These are phyloP conservation scores for Mariannaea sp. DNA, from an alignment of 2,329 filamentous ascomycete genomes.

Conservation along the genomic window DNA sequence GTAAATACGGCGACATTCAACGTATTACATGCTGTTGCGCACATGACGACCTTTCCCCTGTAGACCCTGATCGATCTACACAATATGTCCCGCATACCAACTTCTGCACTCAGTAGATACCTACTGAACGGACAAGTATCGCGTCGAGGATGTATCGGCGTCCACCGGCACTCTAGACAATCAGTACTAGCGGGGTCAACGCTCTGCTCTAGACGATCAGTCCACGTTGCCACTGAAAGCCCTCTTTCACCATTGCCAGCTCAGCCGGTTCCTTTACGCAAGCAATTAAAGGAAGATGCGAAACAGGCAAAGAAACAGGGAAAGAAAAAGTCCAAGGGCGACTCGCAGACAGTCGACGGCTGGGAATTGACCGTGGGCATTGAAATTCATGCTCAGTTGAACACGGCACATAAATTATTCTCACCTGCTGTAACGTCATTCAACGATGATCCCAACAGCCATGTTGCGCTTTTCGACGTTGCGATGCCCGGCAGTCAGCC, in stretches of 20 bases:
- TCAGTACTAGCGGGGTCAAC: conserved; percentile 19
- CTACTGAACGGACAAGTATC: conserved; percentile 53
- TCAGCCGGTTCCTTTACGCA: conserved; percentile 62
- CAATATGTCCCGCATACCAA: conserved; percentile 53
- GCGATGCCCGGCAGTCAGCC: conserved; percentile 91
- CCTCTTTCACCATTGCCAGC: conserved; percentile 26
- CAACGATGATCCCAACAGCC: conserved; percentile 77
- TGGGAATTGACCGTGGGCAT: conserved; percentile 97
- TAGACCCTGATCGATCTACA: conserved; percentile 36
- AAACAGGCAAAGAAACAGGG: conserved; percentile 72
- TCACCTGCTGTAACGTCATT: conserved; percentile 70
- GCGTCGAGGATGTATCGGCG: conserved; percentile 47
- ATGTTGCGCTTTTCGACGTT: conserved; percentile 86
- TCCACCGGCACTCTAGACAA: conserved; percentile 23
- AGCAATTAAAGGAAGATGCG: conserved; percentile 72
- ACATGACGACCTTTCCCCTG: neutral
- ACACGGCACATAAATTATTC: conserved; percentile 88
- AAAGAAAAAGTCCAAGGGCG: conserved; percentile 52
- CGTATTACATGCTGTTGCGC: no score
- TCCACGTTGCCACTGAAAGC: conserved; percentile 41
- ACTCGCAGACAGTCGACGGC: conserved; percentile 60
- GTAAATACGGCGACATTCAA: no score
- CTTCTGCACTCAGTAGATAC: conserved; percentile 53
- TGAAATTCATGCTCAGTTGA: conserved; percentile 95
- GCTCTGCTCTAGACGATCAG: conserved; percentile 29